phyloP scores from a whole-genome alignment of 2,329 filamentous ascomycete species.

The Colletotrichum sp. region DNA sequence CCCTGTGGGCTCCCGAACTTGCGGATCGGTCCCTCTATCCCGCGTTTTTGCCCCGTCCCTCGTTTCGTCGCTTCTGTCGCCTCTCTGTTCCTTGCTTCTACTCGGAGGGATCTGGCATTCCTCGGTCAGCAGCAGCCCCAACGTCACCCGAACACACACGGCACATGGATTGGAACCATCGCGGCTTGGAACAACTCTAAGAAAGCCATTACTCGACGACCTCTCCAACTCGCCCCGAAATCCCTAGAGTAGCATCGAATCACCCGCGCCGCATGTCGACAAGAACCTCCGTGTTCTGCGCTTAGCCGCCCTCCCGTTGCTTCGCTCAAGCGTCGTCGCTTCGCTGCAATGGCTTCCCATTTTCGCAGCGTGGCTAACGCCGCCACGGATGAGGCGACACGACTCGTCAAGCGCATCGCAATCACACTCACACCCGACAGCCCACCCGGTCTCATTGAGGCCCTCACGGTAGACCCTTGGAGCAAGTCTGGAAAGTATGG shows the following conservation, averaged over 20 bases:
- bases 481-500: slow-evolving; percentile 83
- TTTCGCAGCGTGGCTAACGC: slow-evolving; percentile 36
- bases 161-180: background rate
- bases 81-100: slow-evolving; percentile 1
- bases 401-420: slow-evolving; percentile 59
- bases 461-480: slow-evolving; percentile 78
- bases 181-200: background rate
- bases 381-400: slow-evolving; percentile 37
- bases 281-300: slow-evolving; percentile 25
- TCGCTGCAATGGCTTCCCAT: slow-evolving; percentile 44
- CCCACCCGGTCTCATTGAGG: slow-evolving; percentile 66
- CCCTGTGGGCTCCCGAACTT: slow-evolving; percentile 3
- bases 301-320: slow-evolving; percentile 27
- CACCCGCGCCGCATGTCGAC: slow-evolving; percentile 29
- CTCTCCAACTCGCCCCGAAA: background rate
- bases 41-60: slow-evolving; percentile 16
- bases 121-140: slow-evolving; percentile 5
- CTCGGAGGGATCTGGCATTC: slow-evolving; percentile 30
- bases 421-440: slow-evolving; percentile 66
- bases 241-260: background rate
- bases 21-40: background rate
- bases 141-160: background rate
- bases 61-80: slow-evolving; percentile 15
- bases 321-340: slow-evolving; percentile 22
- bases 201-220: background rate